Conservation (phyloP, 2,329 filamentous ascomycete genomes). For the Diaporthe aspalathi region DNA sequence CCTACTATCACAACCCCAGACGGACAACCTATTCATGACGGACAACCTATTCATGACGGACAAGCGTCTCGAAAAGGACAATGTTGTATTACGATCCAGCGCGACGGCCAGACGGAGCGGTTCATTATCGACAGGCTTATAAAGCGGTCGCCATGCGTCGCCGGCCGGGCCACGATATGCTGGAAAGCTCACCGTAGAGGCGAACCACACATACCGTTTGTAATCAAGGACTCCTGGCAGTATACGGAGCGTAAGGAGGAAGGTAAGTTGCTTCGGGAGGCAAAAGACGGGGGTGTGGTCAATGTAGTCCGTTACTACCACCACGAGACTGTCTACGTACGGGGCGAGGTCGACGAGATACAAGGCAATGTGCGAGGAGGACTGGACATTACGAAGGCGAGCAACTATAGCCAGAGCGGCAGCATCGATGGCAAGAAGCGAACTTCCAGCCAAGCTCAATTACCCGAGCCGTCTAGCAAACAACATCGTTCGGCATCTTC, state of each 20-base stretch:
- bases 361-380: slow-evolving; percentile 48
- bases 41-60: no score
- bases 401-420: slow-evolving; percentile 47
- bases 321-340: slow-evolving; percentile 31
- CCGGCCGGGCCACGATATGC: slow-evolving; percentile 53
- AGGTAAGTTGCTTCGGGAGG: slow-evolving; percentile 49
- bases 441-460: slow-evolving; percentile 44
- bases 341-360: slow-evolving; percentile 40
- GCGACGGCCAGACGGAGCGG: slow-evolving; percentile 50
- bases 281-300: slow-evolving; percentile 40
- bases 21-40: slow-evolving; percentile 50
- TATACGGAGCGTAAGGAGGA: slow-evolving; percentile 51
- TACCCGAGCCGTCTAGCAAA: slow-evolving; percentile 46
- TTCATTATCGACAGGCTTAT: slow-evolving; percentile 55
- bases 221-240: slow-evolving; percentile 56
- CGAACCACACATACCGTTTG: slow-evolving; percentile 46
- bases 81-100: slow-evolving; percentile 55
- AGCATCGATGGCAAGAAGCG: slow-evolving; percentile 39
- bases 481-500: slow-evolving; percentile 46
- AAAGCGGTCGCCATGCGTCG: slow-evolving; percentile 48
- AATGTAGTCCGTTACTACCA: slow-evolving; percentile 35
- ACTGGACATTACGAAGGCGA: slow-evolving; percentile 50
- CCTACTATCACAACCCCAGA: slow-evolving; percentile 52
- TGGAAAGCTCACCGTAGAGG: slow-evolving; percentile 52
- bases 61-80: no score